Conservation (phyloP, 2,329 filamentous ascomycete species). For the Myriosclerotinia scirpicola region DNA sequence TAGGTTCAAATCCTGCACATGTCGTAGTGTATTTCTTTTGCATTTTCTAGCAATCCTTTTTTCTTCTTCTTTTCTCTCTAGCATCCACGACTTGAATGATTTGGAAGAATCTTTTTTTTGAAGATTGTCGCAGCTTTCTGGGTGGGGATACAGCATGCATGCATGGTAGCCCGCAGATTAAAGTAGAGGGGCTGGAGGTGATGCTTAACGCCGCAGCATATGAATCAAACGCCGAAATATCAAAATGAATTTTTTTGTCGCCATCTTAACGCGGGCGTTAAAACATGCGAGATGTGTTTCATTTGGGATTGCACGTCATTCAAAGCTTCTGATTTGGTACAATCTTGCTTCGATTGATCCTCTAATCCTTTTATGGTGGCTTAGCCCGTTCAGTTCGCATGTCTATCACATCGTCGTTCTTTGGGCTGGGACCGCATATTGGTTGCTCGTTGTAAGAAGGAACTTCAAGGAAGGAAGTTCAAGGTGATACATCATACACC, state of each 20-base stretch:
- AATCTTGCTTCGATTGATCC: background rate
- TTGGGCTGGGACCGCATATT: background rate
- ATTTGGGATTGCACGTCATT: background rate
- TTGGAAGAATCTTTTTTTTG: background rate
- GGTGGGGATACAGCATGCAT: background rate
- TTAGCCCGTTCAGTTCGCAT: background rate
- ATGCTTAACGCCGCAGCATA: background rate
- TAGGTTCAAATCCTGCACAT: constrained; percentile 26
- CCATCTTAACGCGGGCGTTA: background rate
- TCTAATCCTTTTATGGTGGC: background rate
- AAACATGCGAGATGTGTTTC: background rate
- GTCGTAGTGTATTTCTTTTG: background rate
- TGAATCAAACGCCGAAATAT: constrained; percentile 5
- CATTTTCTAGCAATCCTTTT: background rate
- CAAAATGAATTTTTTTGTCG: background rate
- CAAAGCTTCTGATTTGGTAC: background rate
- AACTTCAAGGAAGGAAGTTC: background rate
- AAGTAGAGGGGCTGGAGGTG: background rate
- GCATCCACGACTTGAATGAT: background rate
- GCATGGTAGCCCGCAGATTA: background rate
- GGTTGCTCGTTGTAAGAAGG: background rate
- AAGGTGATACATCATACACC: background rate
- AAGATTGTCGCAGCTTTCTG: background rate
- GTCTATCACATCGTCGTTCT: background rate
- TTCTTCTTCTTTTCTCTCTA: background rate